Evolutionary conservation across 2,329 filamentous ascomycete genomes (phyloP), one percentile per base, ranked within the genome.

Genomic region (Aureobasidium sp.): DNA sequence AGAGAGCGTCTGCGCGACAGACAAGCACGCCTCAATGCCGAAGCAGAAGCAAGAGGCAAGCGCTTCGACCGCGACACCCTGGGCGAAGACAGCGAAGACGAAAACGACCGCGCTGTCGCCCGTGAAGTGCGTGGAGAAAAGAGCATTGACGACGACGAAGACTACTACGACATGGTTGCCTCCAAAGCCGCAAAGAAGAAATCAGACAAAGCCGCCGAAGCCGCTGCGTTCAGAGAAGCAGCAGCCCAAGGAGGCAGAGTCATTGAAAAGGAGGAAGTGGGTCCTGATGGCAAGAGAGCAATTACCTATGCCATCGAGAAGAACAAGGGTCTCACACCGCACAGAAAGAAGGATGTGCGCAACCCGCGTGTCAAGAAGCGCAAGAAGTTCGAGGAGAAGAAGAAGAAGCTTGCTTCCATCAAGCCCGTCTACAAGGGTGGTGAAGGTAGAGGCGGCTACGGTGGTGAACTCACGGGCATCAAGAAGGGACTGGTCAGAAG

Each of bases 291-390:
- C 64, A 96, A 97, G 79, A 82, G 95, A 64, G 90, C 91, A 75
- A 96, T 99, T 73, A 90, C 86, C 20, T 97, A 97, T 77, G 84
- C 87, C 68, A 99, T 99, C 71, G 85, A 92, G 78, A 97, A 97
- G 85, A 99, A 99, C 78, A 97, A 97, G 83, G 94, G 94, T 36
- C 79, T 99, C 66, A 87, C 90, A 63, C 91, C 92, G 51, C 88
- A 89, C 76, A 83, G 93, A 66, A 95, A 89, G 82, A 97, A 99
- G 85, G 92, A 96, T 69, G 88, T 91, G 63, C 82, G 93, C 66
- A 99, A 99, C 78, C 92, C 94, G 39, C 83, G 94, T 74, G 93
- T 97, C 67, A 99, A 97, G 88, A 97, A 97, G 88, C 86, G 91
- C 77, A 91, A 91, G 85, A 91, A 91, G 85, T 99, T 86, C 75